phyloP scores from a whole-genome alignment of 148 eudicot genomes.

The Heliamphora exappendiculata region DNA sequence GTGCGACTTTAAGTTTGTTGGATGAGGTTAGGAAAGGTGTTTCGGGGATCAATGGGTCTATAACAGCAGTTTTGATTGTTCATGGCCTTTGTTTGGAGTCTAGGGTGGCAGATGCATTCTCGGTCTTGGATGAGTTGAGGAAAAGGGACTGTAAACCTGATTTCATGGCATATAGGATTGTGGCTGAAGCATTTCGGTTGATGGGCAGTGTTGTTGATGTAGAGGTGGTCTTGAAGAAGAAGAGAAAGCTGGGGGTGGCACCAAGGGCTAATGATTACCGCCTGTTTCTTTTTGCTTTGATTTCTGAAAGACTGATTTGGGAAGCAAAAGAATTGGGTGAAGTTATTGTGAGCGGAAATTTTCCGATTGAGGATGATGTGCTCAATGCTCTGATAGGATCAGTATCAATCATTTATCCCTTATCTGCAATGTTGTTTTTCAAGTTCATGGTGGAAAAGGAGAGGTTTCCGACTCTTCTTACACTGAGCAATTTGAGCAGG shows the following conservation, averaged over 20 bases:
- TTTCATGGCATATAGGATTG: constrained; percentile 82
- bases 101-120: constrained; percentile 44
- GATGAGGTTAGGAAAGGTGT: constrained; percentile 37
- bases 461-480: constrained; percentile 41
- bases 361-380: constrained; percentile 75
- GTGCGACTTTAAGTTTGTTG: constrained; percentile 36
- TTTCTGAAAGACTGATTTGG: constrained; percentile 49
- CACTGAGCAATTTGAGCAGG: constrained; percentile 45
- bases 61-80: constrained; percentile 58
- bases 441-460: constrained; percentile 59
- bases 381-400: constrained; percentile 68
- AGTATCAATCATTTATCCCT: constrained; percentile 51
- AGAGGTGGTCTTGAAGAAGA: constrained; percentile 60
- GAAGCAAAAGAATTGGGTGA: constrained; percentile 80
- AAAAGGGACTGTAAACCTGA: constrained; percentile 71
- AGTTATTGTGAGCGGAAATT: constrained; percentile 69
- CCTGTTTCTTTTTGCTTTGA: constrained; percentile 46
- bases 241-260: constrained; percentile 84
- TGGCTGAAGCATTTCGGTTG: constrained; percentile 54
- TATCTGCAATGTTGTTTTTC: constrained; percentile 51
- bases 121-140: constrained; percentile 58
- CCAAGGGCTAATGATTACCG: constrained; percentile 60
- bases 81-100: constrained; percentile 60
- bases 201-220: constrained; percentile 55
- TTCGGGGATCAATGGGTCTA: constrained; percentile 49